Evolutionary conservation across 2,329 filamentous ascomycete species (phyloP).

Genomic region (Fusarium sp.): DNA sequence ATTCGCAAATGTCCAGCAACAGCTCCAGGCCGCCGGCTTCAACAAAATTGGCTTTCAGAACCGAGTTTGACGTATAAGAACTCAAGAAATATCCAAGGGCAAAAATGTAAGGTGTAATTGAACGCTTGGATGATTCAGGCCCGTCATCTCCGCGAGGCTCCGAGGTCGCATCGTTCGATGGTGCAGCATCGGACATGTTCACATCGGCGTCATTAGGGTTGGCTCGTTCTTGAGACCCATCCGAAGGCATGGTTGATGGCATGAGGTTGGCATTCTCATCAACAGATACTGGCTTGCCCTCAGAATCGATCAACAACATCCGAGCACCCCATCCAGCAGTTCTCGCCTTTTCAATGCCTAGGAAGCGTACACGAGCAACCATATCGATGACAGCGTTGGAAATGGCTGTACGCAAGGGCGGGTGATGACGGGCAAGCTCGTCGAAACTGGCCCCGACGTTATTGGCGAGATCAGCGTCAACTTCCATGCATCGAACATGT

Average conservation of each 20-base stretch:
- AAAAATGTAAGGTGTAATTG: slow-evolving; percentile 76
- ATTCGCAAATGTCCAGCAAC: slow-evolving; percentile 83
- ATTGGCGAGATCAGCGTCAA: slow-evolving; percentile 74
- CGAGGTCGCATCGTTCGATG: slow-evolving; percentile 20
- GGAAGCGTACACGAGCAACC: slow-evolving; percentile 81
- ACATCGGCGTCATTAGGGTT: slow-evolving; percentile 62
- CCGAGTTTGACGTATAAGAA: slow-evolving; percentile 78
- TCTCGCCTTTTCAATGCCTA: slow-evolving; percentile 77
- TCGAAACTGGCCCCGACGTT: slow-evolving; percentile 88
- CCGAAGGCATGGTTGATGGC: slow-evolving; percentile 43
- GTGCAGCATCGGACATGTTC: slow-evolving; percentile 70
- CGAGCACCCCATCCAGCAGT: slow-evolving; percentile 81
- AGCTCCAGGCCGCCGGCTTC: slow-evolving; percentile 83
- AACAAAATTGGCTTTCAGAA: slow-evolving; percentile 78
- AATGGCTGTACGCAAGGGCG: slow-evolving; percentile 81
- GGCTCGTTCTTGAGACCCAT: slow-evolving; percentile 55
- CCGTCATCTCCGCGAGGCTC: slow-evolving; percentile 30
- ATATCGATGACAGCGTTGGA: slow-evolving; percentile 88
- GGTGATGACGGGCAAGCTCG: slow-evolving; percentile 93
- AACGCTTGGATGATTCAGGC: slow-evolving; percentile 46
- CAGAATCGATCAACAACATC: slow-evolving; percentile 71
- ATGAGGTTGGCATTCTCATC: slow-evolving; percentile 63
- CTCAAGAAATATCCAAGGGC: slow-evolving; percentile 80
- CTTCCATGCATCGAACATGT: slow-evolving; percentile 86
- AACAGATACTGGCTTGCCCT: slow-evolving; percentile 63